These are phyloP conservation scores for Glonium stellatum DNA, from an alignment of 495 filamentous ascomycete species.

Conservation along the genomic window DNA sequence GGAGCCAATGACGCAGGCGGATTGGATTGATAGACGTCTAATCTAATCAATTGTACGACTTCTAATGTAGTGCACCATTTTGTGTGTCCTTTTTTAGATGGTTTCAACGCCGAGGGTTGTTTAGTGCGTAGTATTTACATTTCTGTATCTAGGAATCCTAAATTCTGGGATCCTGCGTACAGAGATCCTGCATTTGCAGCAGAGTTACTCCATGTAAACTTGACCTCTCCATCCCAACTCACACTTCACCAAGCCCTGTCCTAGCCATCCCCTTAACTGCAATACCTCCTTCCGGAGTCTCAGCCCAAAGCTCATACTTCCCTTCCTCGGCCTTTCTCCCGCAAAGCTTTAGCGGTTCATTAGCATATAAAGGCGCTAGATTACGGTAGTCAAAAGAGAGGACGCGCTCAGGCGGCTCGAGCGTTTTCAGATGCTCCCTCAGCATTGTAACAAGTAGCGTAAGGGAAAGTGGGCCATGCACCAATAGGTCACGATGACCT, in stretches of 20 bases:
- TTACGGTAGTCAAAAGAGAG: slow-evolving; percentile 67
- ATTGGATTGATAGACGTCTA: no score
- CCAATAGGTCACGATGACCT: slow-evolving; percentile 64
- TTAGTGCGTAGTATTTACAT: no score
- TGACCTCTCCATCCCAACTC: not conserved
- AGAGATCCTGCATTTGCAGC: no score
- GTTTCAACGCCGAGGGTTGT: no score
- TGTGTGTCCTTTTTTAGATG: no score
- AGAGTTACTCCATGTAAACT: no score
- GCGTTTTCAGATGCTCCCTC: slow-evolving; percentile 40
- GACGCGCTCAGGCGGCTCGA: slow-evolving; percentile 31
- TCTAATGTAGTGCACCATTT: no score
- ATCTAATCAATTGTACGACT: no score
- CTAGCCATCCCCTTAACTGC: slow-evolving; percentile 33
- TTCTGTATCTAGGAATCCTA: no score
- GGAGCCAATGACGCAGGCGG: no score
- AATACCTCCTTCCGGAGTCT: slow-evolving; percentile 31
- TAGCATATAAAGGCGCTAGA: slow-evolving; percentile 70
- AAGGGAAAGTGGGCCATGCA: slow-evolving; percentile 81
- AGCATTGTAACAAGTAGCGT: slow-evolving; percentile 65
- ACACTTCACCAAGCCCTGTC: slow-evolving; percentile 13
- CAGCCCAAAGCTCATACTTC: slow-evolving; percentile 33
- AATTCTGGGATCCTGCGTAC: no score
- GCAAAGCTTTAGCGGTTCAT: slow-evolving; percentile 45
- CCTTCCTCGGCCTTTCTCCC: slow-evolving; percentile 23